Base-by-base conservation (phyloP, 257 asterid species). In the Capsicum baccatum region DNA sequence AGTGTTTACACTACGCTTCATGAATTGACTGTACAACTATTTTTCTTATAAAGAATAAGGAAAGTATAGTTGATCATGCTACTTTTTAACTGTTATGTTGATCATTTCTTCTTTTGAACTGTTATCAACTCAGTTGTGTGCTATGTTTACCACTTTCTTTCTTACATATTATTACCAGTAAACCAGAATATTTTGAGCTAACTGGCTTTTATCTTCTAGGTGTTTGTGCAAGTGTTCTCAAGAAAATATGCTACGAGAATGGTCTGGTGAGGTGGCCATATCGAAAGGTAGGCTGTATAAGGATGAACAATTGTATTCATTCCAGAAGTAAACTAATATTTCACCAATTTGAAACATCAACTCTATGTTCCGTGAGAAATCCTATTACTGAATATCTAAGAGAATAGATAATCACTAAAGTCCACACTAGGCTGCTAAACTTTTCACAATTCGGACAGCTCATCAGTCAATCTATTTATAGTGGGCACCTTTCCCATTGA, bases 181-280 rank as follows among this genome's bases (percentile, higher is more conserved):
- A 9, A 83, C 21, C 19, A 16, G 26, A 69, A 39, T 0, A 39
- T 15, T 9, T 52, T 83, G 84, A 83, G 48, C 55, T 42, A 21
- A 48, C 74, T 74, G 73, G 39, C 35, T 44, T 74, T 62, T 74
- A 80, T 88, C 82, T 74, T 85, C 84, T 93, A 93, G 97, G 96
- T 87, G 93, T 92, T 81, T 91, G 89, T 68, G 87, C 92, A 16
- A 87, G 91, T 86, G 93, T 88, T 50, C 81, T 92, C 57, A 92
- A 90, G 91, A 90, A 89, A 84, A 88, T 93, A 59, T 93, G 94
- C 87, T 88, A 92, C 26, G 96, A 93, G 6, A 91, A 91, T 87
- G 97, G 96, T 70, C 90, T 92, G 37, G 88, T 85, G 58, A 85
- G 94, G 88, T 93, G 94, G 96, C 97, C 97, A 15, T 88, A 90